Conservation (phyloP, 805 yeast genomes). For the Candida namnaoensis region DNA sequence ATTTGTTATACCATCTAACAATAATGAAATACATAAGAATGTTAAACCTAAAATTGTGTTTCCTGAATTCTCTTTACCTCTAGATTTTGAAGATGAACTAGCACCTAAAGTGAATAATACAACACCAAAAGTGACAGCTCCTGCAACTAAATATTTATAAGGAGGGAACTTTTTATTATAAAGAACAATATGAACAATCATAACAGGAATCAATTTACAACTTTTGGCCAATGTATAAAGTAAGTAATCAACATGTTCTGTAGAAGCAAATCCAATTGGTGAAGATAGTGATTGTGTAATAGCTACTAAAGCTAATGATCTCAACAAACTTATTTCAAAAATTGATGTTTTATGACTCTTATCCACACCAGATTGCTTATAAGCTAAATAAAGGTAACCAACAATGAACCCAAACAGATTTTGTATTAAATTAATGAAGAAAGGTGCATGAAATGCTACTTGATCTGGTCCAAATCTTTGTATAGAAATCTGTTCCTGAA, state of each 20-base stretch:
- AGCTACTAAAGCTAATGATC: constrained; percentile 23
- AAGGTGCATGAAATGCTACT: constrained; percentile 62
- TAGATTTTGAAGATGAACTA: constrained; percentile 18
- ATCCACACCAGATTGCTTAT: constrained; percentile 15
- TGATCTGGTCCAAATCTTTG: constrained; percentile 56
- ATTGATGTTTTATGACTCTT: constrained; percentile 6
- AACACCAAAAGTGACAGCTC: constrained; percentile 77
- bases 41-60: constrained; percentile 45
- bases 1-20: constrained; percentile 88
- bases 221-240: constrained; percentile 84
- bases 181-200: constrained; percentile 66
- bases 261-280: constrained; percentile 73
- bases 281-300: constrained; percentile 72
- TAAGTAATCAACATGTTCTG: constrained; percentile 78
- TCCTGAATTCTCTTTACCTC: constrained; percentile 26
- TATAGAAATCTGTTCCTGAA: constrained; percentile 82
- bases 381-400: constrained; percentile 50
- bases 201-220: constrained; percentile 91
- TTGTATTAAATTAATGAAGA: constrained; percentile 70
- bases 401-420: constrained; percentile 62
- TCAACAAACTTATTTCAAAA: constrained; percentile 8
- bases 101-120: constrained; percentile 60
- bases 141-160: constrained; percentile 73
- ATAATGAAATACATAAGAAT: constrained; percentile 50
- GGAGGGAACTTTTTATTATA: constrained; percentile 66